Evolutionary conservation across 495 filamentous ascomycete species (phyloP).

Genomic region (Penicillium salamii): DNA sequence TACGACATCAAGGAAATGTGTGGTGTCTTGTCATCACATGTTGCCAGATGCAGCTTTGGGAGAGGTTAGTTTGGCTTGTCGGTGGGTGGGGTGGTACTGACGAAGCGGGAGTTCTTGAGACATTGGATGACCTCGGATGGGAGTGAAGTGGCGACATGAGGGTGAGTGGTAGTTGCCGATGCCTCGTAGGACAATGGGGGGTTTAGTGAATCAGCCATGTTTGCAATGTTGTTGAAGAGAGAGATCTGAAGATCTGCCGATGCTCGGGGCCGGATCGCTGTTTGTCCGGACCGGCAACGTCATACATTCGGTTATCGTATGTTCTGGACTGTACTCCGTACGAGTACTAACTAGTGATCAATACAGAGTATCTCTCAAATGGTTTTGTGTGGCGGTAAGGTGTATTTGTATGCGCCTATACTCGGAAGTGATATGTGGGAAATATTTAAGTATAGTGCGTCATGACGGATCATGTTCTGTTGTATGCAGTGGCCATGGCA

Average conservation of each 20-base stretch:
- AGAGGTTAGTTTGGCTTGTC: constrained; percentile 1
- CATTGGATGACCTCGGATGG: constrained; percentile 84
- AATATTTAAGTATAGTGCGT: too few relatives aligned
- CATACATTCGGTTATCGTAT: not conserved
- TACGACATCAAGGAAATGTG: constrained; percentile 99
- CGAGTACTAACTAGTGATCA: too few relatives aligned
- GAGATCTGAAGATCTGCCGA: constrained; percentile 12
- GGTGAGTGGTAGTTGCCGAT: constrained; percentile 68
- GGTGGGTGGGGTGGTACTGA: constrained; percentile 37
- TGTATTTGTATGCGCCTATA: constrained; percentile 1
- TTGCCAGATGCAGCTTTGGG: constrained; percentile 91
- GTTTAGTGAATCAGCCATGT: constrained; percentile 46
- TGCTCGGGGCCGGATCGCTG: constrained; percentile 1
- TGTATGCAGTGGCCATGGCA: too few relatives aligned
- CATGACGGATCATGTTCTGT: too few relatives aligned
- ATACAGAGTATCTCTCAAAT: too few relatives aligned
- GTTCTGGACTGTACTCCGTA: not conserved
- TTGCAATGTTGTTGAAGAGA: constrained; percentile 1
- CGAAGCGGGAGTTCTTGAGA: constrained; percentile 92
- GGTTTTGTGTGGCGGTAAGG: too few relatives aligned
- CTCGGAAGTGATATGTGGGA: not conserved
- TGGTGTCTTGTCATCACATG: constrained; percentile 74
- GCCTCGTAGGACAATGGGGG: constrained; percentile 72
- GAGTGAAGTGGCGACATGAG: constrained; percentile 62
- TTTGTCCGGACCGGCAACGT: not conserved